These are phyloP conservation scores for Xanthoparmelia taractica DNA, from an alignment of 495 filamentous ascomycete species.

Conservation along the genomic window DNA sequence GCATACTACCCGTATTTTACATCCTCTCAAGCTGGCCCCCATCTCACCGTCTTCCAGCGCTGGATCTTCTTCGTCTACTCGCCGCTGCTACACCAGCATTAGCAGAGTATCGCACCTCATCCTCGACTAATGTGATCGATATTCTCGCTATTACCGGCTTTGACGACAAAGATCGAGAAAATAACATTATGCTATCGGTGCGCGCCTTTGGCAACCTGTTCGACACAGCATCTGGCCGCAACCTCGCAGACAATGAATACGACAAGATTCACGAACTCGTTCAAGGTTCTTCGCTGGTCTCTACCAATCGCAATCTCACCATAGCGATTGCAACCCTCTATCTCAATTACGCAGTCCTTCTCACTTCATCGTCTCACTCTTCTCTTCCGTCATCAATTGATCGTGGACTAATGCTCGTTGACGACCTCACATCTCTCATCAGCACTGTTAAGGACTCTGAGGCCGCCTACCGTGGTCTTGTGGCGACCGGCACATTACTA, in stretches of 20 bases:
- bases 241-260: slow-evolving; percentile 51
- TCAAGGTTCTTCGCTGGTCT: slow-evolving; percentile 39
- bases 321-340: slow-evolving; percentile 75
- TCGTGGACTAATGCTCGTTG: slow-evolving; percentile 51
- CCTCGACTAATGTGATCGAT: slow-evolving; percentile 42
- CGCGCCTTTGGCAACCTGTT: slow-evolving; percentile 86
- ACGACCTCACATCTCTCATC: slow-evolving; percentile 56
- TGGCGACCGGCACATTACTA: slow-evolving; percentile 73
- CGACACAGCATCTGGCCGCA: slow-evolving; percentile 60
- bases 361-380: slow-evolving; percentile 34
- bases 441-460: slow-evolving; percentile 65
- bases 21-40: slow-evolving; percentile 70
- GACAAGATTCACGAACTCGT: slow-evolving; percentile 48
- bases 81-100: slow-evolving; percentile 54
- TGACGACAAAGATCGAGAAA: slow-evolving; percentile 45
- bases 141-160: slow-evolving; percentile 48
- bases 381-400: slow-evolving; percentile 43
- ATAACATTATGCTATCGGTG: slow-evolving; percentile 78
- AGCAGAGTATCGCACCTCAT: slow-evolving; percentile 49
- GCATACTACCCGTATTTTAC: slow-evolving; percentile 54
- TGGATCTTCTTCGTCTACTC: slow-evolving; percentile 78
- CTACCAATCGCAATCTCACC: slow-evolving; percentile 69
- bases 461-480: slow-evolving; percentile 72
- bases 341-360: slow-evolving; percentile 74
- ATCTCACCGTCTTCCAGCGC: slow-evolving; percentile 65